Conservation (phyloP, 345 rosid genomes). For the Chamaenerion angustifolium region DNA sequence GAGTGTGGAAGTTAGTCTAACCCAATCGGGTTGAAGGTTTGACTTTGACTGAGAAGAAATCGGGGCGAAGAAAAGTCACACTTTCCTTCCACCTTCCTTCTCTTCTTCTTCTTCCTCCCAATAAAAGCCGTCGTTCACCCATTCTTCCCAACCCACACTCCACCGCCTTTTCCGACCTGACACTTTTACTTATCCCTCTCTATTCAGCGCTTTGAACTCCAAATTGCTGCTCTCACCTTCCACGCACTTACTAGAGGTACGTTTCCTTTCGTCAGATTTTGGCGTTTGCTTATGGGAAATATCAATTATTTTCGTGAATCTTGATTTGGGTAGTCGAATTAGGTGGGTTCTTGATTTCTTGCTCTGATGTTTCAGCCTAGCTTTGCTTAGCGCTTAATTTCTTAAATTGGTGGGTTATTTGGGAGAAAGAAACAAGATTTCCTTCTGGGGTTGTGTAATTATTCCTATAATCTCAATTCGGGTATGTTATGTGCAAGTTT, state of each 20-base stretch:
- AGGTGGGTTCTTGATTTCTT: neutral
- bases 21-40: constrained; percentile 35
- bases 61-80: constrained; percentile 32
- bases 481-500: neutral
- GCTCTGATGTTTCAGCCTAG: too few relatives aligned
- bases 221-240: too few relatives aligned
- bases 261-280: neutral
- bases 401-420: too few relatives aligned
- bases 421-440: too few relatives aligned
- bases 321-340: neutral
- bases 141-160: constrained; percentile 1
- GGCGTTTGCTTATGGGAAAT: neutral
- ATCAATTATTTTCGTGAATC: neutral
- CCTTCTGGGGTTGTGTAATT: too few relatives aligned
- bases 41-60: constrained; percentile 47
- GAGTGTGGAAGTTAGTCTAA: too few relatives aligned
- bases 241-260: too few relatives aligned
- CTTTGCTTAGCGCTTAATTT: too few relatives aligned
- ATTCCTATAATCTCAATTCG: neutral
- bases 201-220: too few relatives aligned
- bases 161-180: constrained; percentile 1
- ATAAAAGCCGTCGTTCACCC: constrained; percentile 13
- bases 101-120: neutral
- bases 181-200: too few relatives aligned
- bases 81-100: constrained; percentile 62